phyloP scores from a whole-genome alignment of 164 flowering plant genomes.

The Nymphaea colorata region DNA sequence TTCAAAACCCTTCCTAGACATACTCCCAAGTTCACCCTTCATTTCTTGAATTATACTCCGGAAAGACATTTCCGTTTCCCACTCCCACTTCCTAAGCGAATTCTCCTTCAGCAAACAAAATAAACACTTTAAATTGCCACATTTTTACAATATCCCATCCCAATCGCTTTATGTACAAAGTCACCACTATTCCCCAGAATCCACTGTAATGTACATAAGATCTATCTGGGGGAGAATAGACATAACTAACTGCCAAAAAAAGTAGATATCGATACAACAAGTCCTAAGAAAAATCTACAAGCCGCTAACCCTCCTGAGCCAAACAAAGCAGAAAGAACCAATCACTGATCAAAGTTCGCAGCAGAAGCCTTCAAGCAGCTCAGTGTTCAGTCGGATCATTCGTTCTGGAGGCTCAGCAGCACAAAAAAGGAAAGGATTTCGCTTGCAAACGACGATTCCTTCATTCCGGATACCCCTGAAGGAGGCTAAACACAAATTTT shows the following conservation, averaged over 20 bases:
- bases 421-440: too few species aligned
- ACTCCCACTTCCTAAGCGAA: neutral
- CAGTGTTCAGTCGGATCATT: too few species aligned
- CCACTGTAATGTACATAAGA: neutral
- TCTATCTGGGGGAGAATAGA: neutral
- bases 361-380: too few species aligned
- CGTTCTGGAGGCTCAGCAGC: too few species aligned
- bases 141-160: neutral
- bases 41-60: constrained; percentile 60
- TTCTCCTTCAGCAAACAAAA: neutral
- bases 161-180: neutral
- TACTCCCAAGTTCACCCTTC: constrained; percentile 65
- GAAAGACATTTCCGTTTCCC: constrained; percentile 20
- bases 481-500: too few species aligned
- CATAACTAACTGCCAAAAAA: neutral
- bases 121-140: too few species aligned
- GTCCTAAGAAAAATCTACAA: too few species aligned
- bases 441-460: too few species aligned
- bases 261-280: neutral
- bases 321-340: too few species aligned
- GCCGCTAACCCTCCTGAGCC: too few species aligned
- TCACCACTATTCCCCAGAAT: neutral
- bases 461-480: too few species aligned
- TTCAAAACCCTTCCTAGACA: constrained; percentile 64
- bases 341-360: too few species aligned